Base-by-base conservation (phyloP, 805 yeast species). In the Metschnikowia drakensbergensis region DNA sequence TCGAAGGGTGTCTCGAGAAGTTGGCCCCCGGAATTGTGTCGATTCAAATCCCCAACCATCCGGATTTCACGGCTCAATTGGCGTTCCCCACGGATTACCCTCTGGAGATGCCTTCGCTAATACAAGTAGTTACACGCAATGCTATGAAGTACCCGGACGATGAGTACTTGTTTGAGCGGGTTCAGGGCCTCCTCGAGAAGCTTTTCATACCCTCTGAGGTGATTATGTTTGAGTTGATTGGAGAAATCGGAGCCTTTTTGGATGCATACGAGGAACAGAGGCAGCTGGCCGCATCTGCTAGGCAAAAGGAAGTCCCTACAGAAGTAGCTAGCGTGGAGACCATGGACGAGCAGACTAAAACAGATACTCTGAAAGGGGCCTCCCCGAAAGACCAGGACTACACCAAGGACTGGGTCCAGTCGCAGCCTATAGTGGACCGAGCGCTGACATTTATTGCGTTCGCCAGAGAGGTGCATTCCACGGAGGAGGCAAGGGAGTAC, bases 361-460 rank as follows among this genome's bases (percentile, higher is more conserved):
- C 17, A 6, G 22, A 33, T 10, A 4, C 39, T n/a, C 26, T 25
- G 17, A 23, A 11, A 25, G 8, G 7, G 3, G 10, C 32, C 1
- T 17, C 39, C 4, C 13, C 35, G 6, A 46, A 41, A 31, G 51
- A 40, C 17, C 26, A 44, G 50, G 80, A 85, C 54, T 80, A 80
- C 0, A 63, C 86, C n/a, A 77, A 72, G 36, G 86, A 84, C 1
- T 94, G 98, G 98, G 59, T 68, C 0, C 74, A 76, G 8, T 84
- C 96, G 0, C 95, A 86, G 1, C 86, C 95, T 0, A 76, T 91
- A 1, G 68, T 76, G 1, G 99, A 92, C 63, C 70, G 97, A 48
- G 89, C 88, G 10, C 89, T 97, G 0, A 83, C 88, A 0, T 92
- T 92, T 58, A 76, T 89, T 45, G 97, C 86, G 0, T 86, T 81